Evolutionary conservation across 2,329 filamentous ascomycete species (phyloP), one percentile per base, ranked within the genome.

Genomic region (Hypoxylon sp.): DNA sequence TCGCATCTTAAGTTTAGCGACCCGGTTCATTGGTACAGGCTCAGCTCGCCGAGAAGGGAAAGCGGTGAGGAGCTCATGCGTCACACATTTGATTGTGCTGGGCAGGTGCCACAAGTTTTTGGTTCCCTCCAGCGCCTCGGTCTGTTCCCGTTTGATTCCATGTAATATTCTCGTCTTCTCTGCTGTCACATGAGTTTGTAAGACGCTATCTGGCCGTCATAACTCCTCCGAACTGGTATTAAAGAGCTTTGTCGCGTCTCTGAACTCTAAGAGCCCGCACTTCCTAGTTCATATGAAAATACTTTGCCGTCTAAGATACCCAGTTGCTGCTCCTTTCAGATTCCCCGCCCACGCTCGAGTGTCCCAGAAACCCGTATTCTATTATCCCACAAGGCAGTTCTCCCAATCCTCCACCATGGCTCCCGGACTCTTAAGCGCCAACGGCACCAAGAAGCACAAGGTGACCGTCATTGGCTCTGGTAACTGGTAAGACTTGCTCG

Each of bases 391-490:
- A 50, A 60, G 42, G 58, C 50, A 36, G 8, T 69, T 66, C 28
- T 72, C 56, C 12, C 61, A 62, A 52, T 59, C 66, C 16, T 69
- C 67, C 64, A 74, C 68, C 14, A 77, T 76, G 74, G 67, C 73
- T 11, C 62, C 74, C 9, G 73, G 68, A 69, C 61, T 74, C 28
- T 57, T 85, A 42, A 83, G 81, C 64, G 79, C 84, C 59, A 80
- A 86, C 68, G 81, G 83, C 67, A 91, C 83, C 67, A 91, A 88
- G 82, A 93, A 91, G 81, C 93, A 97, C 87, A 96, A 93, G 85
- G 92, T 97, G 75, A 94, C 93, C 67, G 88, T 99, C 54, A 88
- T 99, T 71, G 96, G 96, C 73, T 98, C 95, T 54, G 96, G 96
- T 74, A 99, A 99, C 80, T 99, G 96, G 93, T 95, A 83, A 66